Evolutionary conservation across 2,329 filamentous ascomycete species (phyloP).

Genomic region (Phialocephala sp.): DNA sequence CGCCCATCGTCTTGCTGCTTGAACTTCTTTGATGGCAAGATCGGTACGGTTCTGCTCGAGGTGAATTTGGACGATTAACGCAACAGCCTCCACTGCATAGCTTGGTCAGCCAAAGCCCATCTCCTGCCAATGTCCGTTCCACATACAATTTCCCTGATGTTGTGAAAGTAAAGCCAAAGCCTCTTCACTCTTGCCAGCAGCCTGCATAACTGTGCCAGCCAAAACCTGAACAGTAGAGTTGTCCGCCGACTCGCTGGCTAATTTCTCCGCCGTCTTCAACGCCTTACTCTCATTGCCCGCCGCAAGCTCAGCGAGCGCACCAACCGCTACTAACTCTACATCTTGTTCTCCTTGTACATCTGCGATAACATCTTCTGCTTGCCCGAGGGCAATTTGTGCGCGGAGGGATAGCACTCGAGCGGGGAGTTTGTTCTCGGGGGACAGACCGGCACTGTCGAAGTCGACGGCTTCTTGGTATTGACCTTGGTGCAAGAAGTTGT

Average conservation of each 20-base stretch:
- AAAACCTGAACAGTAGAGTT: slow-evolving; percentile 83
- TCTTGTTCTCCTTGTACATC: slow-evolving; percentile 68
- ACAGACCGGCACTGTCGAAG: slow-evolving; percentile 82
- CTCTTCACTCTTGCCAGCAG: slow-evolving; percentile 81
- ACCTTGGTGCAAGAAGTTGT: slow-evolving; percentile 76
- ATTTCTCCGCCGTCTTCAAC: slow-evolving; percentile 65
- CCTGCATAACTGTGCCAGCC: slow-evolving; percentile 81
- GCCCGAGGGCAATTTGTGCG: slow-evolving; percentile 81
- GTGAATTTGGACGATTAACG: slow-evolving; percentile 90
- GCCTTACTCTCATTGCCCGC: slow-evolving; percentile 67
- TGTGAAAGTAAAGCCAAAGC: slow-evolving; percentile 79
- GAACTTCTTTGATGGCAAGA: slow-evolving; percentile 87
- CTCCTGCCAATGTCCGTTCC: neutral
- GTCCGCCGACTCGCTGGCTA: slow-evolving; percentile 70
- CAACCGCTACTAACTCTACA: slow-evolving; percentile 78
- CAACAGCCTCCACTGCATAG: slow-evolving; percentile 72
- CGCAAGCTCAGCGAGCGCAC: slow-evolving; percentile 72
- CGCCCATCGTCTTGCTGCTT: slow-evolving; percentile 87
- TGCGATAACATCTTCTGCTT: slow-evolving; percentile 74
- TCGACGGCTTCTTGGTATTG: slow-evolving; percentile 88
- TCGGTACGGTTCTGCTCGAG: slow-evolving; percentile 91
- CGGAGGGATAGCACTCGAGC: slow-evolving; percentile 81
- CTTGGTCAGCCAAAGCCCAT: slow-evolving; percentile 27
- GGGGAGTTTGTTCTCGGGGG: slow-evolving; percentile 75
- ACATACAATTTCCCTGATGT: slow-evolving; percentile 84